Percentiles rank a stretch among this genome's conserved stretches.
These are phyloP conservation scores for Calycina herbarum DNA, from an alignment of 2,329 filamentous ascomycete genomes.

Conservation along the genomic window DNA sequence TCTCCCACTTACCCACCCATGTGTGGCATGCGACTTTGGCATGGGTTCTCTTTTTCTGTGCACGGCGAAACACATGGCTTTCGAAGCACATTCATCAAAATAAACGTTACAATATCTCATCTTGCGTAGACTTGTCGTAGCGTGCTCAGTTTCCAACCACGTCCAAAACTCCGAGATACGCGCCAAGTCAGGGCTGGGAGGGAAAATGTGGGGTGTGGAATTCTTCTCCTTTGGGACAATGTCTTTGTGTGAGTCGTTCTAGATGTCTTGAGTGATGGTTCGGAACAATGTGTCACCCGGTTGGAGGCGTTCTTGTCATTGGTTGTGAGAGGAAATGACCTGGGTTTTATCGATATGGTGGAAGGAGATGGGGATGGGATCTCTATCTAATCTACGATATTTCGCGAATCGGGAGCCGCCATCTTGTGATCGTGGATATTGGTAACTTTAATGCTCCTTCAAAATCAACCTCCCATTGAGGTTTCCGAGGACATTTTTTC, in stretches of 20 bases:
- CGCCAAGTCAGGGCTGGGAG: background rate
- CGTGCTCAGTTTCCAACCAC: background rate
- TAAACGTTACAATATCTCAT: slow-evolving; percentile 11
- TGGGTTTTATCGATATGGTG: background rate
- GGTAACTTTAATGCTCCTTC: background rate
- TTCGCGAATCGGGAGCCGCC: background rate
- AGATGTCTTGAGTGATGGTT: background rate
- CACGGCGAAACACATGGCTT: slow-evolving; percentile 6
- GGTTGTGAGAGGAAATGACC: background rate
- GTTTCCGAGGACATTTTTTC: background rate
- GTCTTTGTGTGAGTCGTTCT: background rate
- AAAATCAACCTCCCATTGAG: background rate
- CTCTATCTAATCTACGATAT: background rate
- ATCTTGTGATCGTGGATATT: background rate
- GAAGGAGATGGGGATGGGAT: too few species aligned
- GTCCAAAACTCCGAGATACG: slow-evolving; percentile 4
- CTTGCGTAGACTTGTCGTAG: background rate
- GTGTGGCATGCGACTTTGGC: slow-evolving; percentile 6
- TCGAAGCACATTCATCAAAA: background rate
- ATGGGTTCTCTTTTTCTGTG: slow-evolving; percentile 5
- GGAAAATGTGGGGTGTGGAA: background rate
- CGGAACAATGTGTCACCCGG: slow-evolving; percentile 2
- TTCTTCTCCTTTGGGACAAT: background rate
- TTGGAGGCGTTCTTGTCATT: background rate
- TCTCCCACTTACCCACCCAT: background rate